Evolutionary conservation across 345 rosid species (phyloP).

Genomic region (Arabis hirsuta): DNA sequence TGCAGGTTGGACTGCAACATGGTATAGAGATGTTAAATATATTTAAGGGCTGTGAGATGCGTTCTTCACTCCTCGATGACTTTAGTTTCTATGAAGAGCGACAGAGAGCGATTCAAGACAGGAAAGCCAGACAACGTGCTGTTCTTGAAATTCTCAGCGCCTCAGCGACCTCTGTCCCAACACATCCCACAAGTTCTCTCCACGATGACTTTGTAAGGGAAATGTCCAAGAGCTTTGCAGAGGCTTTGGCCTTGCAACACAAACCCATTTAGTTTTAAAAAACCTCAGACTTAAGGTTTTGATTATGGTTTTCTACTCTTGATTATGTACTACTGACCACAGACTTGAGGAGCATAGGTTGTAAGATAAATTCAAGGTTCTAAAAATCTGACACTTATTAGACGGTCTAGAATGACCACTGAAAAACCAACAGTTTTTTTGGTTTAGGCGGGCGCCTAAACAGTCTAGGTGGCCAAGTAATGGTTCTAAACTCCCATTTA

Average conservation of each 20-base stretch:
- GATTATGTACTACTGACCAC: constrained; percentile 28
- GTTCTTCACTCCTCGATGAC: constrained; percentile 77
- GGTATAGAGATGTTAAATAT: constrained; percentile 74
- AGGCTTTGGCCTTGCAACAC: constrained; percentile 52
- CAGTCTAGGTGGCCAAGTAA: too few relatives aligned
- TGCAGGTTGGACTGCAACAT: constrained; percentile 67
- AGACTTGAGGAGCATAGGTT: constrained; percentile 24
- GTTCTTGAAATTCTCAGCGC: constrained; percentile 30
- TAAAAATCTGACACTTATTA: neutral
- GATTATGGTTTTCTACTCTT: neutral
- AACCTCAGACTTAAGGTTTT: neutral
- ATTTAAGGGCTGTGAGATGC: constrained; percentile 53
- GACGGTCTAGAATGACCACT: too few relatives aligned
- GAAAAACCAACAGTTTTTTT: too few relatives aligned
- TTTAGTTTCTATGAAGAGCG: constrained; percentile 79
- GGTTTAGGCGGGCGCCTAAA: too few relatives aligned
- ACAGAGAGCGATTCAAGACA: constrained; percentile 70
- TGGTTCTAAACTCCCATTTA: too few relatives aligned
- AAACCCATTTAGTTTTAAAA: constrained; percentile 5
- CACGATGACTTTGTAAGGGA: constrained; percentile 49
- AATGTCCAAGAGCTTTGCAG: constrained; percentile 64
- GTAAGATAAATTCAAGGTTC: constrained; percentile 29
- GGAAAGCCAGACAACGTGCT: constrained; percentile 58
- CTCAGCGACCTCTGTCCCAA: constrained; percentile 22
- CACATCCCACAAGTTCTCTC: constrained; percentile 39